Evolutionary conservation across 2,329 filamentous ascomycete genomes (phyloP), one percentile per base, ranked within the genome.

Genomic region (Cladosporium sp.): DNA sequence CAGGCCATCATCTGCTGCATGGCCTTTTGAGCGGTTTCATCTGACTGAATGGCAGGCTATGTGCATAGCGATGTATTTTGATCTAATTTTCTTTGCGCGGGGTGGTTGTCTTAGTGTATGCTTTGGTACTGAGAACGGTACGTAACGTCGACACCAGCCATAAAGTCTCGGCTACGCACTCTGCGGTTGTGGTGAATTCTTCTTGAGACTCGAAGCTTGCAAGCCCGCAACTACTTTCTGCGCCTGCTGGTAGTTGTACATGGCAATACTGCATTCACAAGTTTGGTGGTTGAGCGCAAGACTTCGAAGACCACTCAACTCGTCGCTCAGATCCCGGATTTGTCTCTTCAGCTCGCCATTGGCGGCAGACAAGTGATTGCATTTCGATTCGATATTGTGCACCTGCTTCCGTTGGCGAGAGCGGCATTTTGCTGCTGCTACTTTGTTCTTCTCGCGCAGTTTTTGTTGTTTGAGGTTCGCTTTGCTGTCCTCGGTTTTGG

Each of bases 361-460:
- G 3, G 34, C 32, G 15, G 40, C 47, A 12, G 18, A 30, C n/a
- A 50, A 32, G 8, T 39, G 38, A 19, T 18, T 27, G 11, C 40
- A 22, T 18, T 43, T 50, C 2, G 29, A 24, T 13, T 43, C 24
- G 17, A 43, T 50, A 8, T n/a, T 38, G 18, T 50, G 29, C 11
- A 38, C 40, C 12, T 50, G 47, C 20, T 43, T 43, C 8, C 40
- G 29, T 17, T 50, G 38, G 4, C 40, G 29, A 7, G 27, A 29
- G 19, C 47, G 29, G 18, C 47, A 50, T 17, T 50, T 50, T 1
- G 47, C 47, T 2, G 47, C 47, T 4, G 47, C 47, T 19, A 50
- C 19, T 24, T 43, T 42, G 22, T 50, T 50, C 30, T 50, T 50
- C 24, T 50, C 47, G 11, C 47, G 47, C 19, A 37, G 41, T 2